Conservation (phyloP, 2,329 filamentous ascomycete species). For the Acrodontium crateriforme region DNA sequence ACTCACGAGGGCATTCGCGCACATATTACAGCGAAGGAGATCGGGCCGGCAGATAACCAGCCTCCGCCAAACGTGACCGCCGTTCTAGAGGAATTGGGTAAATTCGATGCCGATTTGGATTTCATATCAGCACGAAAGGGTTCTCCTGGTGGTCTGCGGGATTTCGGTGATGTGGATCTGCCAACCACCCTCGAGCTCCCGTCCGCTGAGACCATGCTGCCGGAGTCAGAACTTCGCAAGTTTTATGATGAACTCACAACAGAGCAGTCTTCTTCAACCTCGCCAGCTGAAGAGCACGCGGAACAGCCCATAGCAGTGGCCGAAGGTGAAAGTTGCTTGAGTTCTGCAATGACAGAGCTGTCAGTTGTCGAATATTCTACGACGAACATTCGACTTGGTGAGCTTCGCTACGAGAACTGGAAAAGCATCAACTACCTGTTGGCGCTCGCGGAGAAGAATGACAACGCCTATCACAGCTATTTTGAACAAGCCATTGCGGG, state of each 20-base stretch:
- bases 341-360: no score
- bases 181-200: slow-evolving; percentile 23
- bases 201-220: slow-evolving; percentile 6
- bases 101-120: slow-evolving; percentile 12
- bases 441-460: slow-evolving; percentile 15
- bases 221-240: slow-evolving; percentile 19
- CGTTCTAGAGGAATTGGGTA: slow-evolving; percentile 6
- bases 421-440: slow-evolving; percentile 33
- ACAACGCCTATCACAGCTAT: slow-evolving; percentile 11
- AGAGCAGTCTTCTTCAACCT: no score
- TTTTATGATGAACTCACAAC: slow-evolving; percentile 33
- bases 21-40: background rate
- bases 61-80: slow-evolving; percentile 1
- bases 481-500: slow-evolving; percentile 16
- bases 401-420: slow-evolving; percentile 39
- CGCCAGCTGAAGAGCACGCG: no score
- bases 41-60: background rate
- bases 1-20: background rate
- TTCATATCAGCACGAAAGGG: slow-evolving; percentile 11
- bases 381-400: slow-evolving; percentile 25
- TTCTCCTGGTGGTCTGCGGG: slow-evolving; percentile 12
- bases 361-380: no score
- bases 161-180: slow-evolving; percentile 23
- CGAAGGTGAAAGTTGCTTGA: no score
- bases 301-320: no score